These are phyloP conservation scores for Melaleuca quinquenervia DNA, from an alignment of 345 rosid species.

Conservation along the genomic window DNA sequence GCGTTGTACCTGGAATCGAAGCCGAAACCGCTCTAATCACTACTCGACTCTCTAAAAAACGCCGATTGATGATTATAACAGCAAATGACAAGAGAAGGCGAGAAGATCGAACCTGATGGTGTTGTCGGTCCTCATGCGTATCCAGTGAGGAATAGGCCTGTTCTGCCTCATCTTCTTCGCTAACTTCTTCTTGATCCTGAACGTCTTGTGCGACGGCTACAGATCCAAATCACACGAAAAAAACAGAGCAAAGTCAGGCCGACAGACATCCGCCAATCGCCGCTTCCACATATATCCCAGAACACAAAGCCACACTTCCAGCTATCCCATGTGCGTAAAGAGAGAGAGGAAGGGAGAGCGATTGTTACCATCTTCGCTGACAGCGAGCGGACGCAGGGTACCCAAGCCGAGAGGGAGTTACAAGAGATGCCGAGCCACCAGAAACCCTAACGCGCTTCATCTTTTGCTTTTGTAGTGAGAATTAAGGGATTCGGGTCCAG, in stretches of 20 bases:
- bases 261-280: not conserved
- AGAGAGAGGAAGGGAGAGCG: not conserved
- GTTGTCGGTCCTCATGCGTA: slow-evolving; percentile 15
- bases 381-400: not conserved
- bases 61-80: not conserved
- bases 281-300: not conserved
- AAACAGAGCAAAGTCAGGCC: not conserved
- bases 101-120: slow-evolving; percentile 3
- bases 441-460: not conserved
- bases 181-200: slow-evolving; percentile 11
- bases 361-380: not conserved
- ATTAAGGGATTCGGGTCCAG: not conserved
- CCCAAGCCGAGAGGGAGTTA: not conserved
- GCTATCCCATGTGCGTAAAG: not conserved
- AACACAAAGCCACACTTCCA: not conserved
- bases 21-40: not conserved
- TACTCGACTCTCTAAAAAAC: not conserved
- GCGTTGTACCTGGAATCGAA: slow-evolving; percentile 8
- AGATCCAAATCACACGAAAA: not conserved
- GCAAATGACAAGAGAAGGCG: not conserved
- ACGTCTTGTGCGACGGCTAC: slow-evolving; percentile 14
- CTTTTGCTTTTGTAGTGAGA: not conserved
- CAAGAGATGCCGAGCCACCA: not conserved
- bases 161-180: slow-evolving; percentile 20
- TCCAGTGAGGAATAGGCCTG: slow-evolving; percentile 17